Evolutionary conservation across 23 red algal genomes (phyloP).

Genomic region (Cyanidium caldarium): DNA sequence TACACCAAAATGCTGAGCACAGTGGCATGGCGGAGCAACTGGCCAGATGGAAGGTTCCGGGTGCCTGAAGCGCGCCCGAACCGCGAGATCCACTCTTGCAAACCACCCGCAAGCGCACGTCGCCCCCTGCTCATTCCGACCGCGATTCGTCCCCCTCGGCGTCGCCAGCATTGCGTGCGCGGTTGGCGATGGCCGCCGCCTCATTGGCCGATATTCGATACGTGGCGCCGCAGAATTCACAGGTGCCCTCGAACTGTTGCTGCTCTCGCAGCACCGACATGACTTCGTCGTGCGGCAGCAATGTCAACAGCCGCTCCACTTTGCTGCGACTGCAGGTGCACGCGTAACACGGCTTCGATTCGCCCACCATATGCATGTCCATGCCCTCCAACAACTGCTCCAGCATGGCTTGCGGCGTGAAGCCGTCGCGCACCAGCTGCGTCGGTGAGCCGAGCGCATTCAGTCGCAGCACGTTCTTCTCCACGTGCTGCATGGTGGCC

Average conservation of each 20-base stretch:
- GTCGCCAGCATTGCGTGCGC: too few species aligned
- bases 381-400: not conserved
- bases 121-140: too few species aligned
- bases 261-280: not conserved
- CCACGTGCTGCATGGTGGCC: constrained; percentile 20
- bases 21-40: too few species aligned
- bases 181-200: too few species aligned
- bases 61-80: too few species aligned
- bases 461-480: constrained; percentile 40
- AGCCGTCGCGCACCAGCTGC: constrained; percentile 9
- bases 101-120: too few species aligned
- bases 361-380: not conserved
- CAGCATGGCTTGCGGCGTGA: constrained; percentile 2
- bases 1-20: too few species aligned
- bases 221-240: constrained; percentile 10
- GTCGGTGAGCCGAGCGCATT: not conserved
- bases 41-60: too few species aligned
- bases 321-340: constrained; percentile 7
- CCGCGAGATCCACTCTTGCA: too few species aligned
- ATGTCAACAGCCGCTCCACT: constrained; percentile 2
- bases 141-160: too few species aligned
- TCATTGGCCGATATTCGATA: too few species aligned
- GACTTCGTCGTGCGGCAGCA: constrained; percentile 10
- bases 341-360: not conserved
- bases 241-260: not conserved